A percentile compares a stretch with the other conserved stretches of the same genome.
phyloP scores from a whole-genome alignment of 495 filamentous ascomycete genomes.

The Wilcoxina mikolae region DNA sequence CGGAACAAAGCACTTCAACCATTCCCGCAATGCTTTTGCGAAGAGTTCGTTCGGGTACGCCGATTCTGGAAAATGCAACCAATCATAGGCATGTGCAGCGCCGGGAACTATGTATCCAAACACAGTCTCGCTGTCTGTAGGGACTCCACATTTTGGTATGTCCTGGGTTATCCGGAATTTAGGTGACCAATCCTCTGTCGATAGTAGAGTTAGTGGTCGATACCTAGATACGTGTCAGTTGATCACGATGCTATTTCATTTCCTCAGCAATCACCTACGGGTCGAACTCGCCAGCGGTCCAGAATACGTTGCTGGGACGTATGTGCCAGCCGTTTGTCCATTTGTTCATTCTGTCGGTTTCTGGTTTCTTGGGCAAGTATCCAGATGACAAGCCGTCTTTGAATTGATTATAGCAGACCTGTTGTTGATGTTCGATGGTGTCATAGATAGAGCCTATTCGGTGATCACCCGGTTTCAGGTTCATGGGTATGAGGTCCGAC shows the following conservation, averaged over 20 bases:
- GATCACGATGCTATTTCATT: neutral
- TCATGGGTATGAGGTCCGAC: slow-evolving; percentile 43
- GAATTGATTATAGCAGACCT: slow-evolving; percentile 40
- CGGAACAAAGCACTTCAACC: slow-evolving; percentile 38
- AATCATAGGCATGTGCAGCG: slow-evolving; percentile 42
- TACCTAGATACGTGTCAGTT: slow-evolving; percentile 24
- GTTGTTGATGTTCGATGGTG: slow-evolving; percentile 37
- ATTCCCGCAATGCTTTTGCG: slow-evolving; percentile 45
- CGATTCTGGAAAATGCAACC: slow-evolving; percentile 22
- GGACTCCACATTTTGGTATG: slow-evolving; percentile 37
- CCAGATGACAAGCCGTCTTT: slow-evolving; percentile 35
- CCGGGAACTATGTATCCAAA: slow-evolving; percentile 40
- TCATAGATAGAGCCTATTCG: slow-evolving; percentile 40
- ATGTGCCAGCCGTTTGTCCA: slow-evolving; percentile 42
- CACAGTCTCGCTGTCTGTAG: slow-evolving; percentile 30
- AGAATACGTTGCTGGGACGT: slow-evolving; percentile 44
- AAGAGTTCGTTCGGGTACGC: slow-evolving; percentile 14
- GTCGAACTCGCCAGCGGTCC: slow-evolving; percentile 42
- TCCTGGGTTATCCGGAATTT: slow-evolving; percentile 29
- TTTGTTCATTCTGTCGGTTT: slow-evolving; percentile 31
- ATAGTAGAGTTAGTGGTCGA: slow-evolving; percentile 39
- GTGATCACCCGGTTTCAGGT: slow-evolving; percentile 33
- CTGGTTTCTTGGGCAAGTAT: slow-evolving; percentile 35
- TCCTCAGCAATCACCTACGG: slow-evolving; percentile 23
- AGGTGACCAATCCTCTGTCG: slow-evolving; percentile 34